A percentile compares a stretch with the other conserved stretches of the same genome.
phyloP scores from a whole-genome alignment of 2,329 filamentous ascomycete species.

The Lizonia empirigonia region DNA sequence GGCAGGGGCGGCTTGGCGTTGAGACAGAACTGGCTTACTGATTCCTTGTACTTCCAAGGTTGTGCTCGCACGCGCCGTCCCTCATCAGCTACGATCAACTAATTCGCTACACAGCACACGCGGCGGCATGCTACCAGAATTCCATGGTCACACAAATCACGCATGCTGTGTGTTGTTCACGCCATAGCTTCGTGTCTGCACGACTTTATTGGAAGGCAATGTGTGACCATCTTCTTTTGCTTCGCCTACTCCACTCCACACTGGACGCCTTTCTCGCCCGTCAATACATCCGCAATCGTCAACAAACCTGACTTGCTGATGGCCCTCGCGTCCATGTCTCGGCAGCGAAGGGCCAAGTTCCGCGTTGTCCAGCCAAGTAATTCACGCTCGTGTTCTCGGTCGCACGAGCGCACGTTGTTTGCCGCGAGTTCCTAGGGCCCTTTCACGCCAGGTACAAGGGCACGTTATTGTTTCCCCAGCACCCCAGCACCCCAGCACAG shows the following conservation, averaged over 20 bases:
- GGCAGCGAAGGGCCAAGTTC: slow-evolving; percentile 10
- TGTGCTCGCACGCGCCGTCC: neutral
- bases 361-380: slow-evolving; percentile 21
- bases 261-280: slow-evolving; percentile 10
- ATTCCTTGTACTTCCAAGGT: neutral
- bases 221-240: slow-evolving; percentile 9
- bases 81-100: too few relatives aligned
- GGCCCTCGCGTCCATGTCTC: slow-evolving; percentile 1
- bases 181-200: slow-evolving; percentile 20
- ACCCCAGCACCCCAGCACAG: neutral
- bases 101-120: neutral
- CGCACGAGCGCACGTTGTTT: slow-evolving; percentile 6
- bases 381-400: slow-evolving; percentile 22
- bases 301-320: slow-evolving; percentile 7
- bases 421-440: neutral
- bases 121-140: neutral
- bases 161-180: slow-evolving; percentile 7
- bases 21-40: slow-evolving; percentile 1
- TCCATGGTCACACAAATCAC: slow-evolving; percentile 4
- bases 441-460: slow-evolving; percentile 9
- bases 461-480: neutral
- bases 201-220: slow-evolving; percentile 10
- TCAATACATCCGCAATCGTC: slow-evolving; percentile 10
- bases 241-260: neutral
- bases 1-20: slow-evolving; percentile 18